Evolutionary conservation across 257 asterid species (phyloP), one percentile per base, ranked within the genome.

Genomic region (Fraxinus excelsior): DNA sequence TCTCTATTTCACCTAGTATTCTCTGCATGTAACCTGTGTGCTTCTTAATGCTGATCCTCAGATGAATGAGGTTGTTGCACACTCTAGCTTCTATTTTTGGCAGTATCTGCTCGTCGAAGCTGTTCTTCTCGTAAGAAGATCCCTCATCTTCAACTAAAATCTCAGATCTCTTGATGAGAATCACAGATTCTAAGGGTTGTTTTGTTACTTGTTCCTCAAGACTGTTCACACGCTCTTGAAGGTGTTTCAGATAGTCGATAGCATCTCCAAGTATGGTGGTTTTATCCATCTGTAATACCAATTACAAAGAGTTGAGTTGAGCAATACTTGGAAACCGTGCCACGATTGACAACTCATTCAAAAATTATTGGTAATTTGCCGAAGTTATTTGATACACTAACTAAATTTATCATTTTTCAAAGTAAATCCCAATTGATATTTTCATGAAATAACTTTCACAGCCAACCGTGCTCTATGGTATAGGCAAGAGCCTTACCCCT

Each of bases 211-310:
- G 67, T 44, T 74, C 84, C 75, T 86, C 90, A n/a, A 84, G 49
- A 1, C n/a, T 26, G 3, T 79, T 73, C 73, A 84, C 85, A 1
- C 71, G 80, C 32, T 81, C 88, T 69, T 83, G 79, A 56, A 86
- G 85, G 23, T 72, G 77, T 40, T 86, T 82, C 80, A 84, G 35
- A 25, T 81, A 81, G 7, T 78, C 79, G 49, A 81, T 84, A 28
- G 86, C 82, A 65, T 81, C 83, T 28, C 85, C 82, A 66, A 84
- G 75, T 29, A 86, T 80, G 1, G 88, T 84, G 26, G 80, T 78
- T 75, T 84, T 84, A 65, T 86, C 88, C 86, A 73, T 78, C 88
- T 86, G 69, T 70, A 16, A 37, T n/a, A 7, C 23, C 64, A 53
- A 53, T 53, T 3, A 53, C 23, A n/a, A 16, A 35, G 38, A 29